Evolutionary conservation across 768 basidiomycete species (phyloP).

Genomic region (Macrolepiota fuliginosa): DNA sequence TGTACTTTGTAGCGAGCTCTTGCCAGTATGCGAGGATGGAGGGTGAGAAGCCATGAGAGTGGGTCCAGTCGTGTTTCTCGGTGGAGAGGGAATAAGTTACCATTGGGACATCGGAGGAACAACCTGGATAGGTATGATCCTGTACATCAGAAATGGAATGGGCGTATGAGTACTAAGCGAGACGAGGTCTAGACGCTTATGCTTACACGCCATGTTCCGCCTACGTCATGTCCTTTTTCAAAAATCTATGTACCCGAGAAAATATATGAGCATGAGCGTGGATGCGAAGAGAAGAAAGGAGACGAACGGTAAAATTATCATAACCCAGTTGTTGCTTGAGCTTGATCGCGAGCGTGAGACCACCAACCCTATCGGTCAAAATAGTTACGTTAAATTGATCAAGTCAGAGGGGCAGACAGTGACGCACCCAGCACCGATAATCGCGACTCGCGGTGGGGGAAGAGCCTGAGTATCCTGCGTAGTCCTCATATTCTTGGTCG

Average conservation of each 20-base stretch:
- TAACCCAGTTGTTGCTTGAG: constrained; percentile 36
- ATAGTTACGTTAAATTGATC: not conserved
- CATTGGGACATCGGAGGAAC: constrained; percentile 41
- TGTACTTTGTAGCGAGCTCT: too few relatives aligned
- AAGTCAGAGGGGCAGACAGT: not conserved
- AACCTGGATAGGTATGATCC: constrained; percentile 40
- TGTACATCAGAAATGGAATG: constrained; percentile 8
- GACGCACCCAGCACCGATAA: constrained; percentile 33
- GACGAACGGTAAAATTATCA: constrained; percentile 38
- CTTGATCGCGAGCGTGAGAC: constrained; percentile 40
- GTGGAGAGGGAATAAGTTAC: constrained; percentile 11
- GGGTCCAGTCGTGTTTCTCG: too few relatives aligned
- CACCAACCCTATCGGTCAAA: constrained; percentile 31
- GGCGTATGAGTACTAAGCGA: not conserved
- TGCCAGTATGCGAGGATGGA: too few relatives aligned
- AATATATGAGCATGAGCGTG: not conserved
- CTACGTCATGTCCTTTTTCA: constrained; percentile 42
- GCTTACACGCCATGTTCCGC: constrained; percentile 54
- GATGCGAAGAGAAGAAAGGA: not conserved
- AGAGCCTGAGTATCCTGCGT: not conserved
- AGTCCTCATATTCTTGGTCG: not conserved
- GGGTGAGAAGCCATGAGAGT: too few relatives aligned
- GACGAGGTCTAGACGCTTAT: not conserved
- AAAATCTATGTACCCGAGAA: constrained; percentile 33
- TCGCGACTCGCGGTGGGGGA: constrained; percentile 21